Evolutionary conservation across 192 early-diverging fungal genomes (phyloP), one percentile per base, ranked within the genome.

Genomic region (Coemansia aciculifera): DNA sequence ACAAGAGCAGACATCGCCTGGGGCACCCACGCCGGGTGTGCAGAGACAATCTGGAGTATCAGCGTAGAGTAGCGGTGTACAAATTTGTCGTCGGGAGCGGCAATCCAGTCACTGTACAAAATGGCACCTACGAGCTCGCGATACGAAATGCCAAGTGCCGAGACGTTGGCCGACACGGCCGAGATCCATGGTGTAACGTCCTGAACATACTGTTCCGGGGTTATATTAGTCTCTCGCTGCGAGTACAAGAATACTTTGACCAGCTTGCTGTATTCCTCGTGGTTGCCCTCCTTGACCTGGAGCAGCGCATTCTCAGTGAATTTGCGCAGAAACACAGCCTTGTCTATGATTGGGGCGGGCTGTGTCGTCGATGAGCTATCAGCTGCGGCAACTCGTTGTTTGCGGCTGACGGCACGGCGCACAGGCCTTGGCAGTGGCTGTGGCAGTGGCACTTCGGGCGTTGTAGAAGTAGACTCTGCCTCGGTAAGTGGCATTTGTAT

Each of bases 251-350:
- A 79, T 17, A 79, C 61, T 38, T 74, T 74, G 37, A 79, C 64
- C 54, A 79, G 65, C 51, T 74, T 71, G 54, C 71, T 48, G 51
- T 79, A 79, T 27, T 79, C 77, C 2, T 71, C 72, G 8, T 40
- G 51, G 13, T 62, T 68, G 23, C 74, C 79, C 67, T 77, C 64
- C 57, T 73, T 72, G 24, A 69, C 69, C 52, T 76, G 78, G 17
- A 66, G 73, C 17, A 81, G 74, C 15, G 78, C 78, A 56, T 66
- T 81, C 42, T 75, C 73, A 11, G 66, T 68, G 37, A 73, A 81
- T 52, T 72, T 75, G 31, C 67, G 69, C 59, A 75, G 37, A 60
- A 81, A 81, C n/a, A 72, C 63, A 0, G 74, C 59, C 61, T 76
- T 81, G 71, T 81, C 64, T 9, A 78, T 77, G 23, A 54, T 4